Base-by-base conservation (phyloP, 2,329 filamentous ascomycete genomes). In the Arthrobotrys conoides region DNA sequence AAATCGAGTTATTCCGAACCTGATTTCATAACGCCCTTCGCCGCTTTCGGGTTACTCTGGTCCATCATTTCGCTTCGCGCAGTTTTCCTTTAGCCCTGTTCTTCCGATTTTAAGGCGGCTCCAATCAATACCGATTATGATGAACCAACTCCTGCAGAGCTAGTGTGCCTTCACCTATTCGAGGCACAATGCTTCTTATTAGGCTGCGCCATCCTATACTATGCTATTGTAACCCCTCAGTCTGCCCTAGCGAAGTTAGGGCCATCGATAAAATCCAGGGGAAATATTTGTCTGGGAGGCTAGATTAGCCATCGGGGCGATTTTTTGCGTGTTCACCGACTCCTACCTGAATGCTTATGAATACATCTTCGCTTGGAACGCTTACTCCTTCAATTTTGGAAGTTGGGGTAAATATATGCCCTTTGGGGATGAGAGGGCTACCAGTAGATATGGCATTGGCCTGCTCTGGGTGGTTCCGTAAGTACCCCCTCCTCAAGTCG, bases 331-430 rank as follows among this genome's bases (percentile, higher is more conserved):
- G 9, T 61, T 57, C 20, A 59, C 61, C 9, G 63, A 73, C 46
- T 41, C 38, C 5, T 73, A 67, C 38, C 57, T 65, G n/a, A 67
- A 73, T 48, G 38, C 61, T 27, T 38, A 67, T 44, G 53, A 53
- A 55, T 68, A 73, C 18, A 30, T 61, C 20, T 61, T 66, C 33
- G 61, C 61, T 41, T 66, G 61, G 51, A 67, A 57, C 36, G 27
- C 46, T 22, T 33, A 67, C 48, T 48, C 64, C 30, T 48, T 36
- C 44, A 71, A 71, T 64, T 55, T 71, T 59, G 68, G 68, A 71
- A 71, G 57, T 27, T 71, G 68, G 68, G 68, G 46, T 46, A 64
- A 64, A 49, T 71, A 18, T 64, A 71, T 55, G 68, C 57, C 68
- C 30, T 71, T 71, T 63, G 55, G 18, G 24, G 44, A 64, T 44